Base-by-base conservation (phyloP, 2,329 filamentous ascomycete genomes). In the Colletotrichum echinochloae region DNA sequence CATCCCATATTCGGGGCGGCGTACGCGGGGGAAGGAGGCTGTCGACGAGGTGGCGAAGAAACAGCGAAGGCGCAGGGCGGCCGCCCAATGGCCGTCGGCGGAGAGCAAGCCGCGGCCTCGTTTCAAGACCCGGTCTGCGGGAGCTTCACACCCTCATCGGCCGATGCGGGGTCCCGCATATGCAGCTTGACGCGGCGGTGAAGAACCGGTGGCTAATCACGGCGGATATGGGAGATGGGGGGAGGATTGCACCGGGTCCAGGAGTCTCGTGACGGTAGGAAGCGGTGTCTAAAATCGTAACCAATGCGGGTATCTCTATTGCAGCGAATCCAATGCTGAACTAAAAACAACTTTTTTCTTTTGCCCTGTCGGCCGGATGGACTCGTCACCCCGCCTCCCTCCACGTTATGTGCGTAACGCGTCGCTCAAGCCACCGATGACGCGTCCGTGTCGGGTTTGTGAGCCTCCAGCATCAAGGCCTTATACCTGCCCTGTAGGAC, bases 401-500 rank as follows among this genome's bases (percentile, higher is more conserved):
- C 33, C 23, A 20, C n/a, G 33, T 39, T 39, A 51, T 26, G 23
- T n/a, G 48, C 12, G 39, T n/a, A 12, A 12, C 30, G 16, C 44
- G 28, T 28, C 20, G 11, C 14, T 64, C 51, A 62, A 23, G 48
- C 37, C 11, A 35, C 26, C 16, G 14, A 28, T 8, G 37, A 56
- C 28, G 60, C 9, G 14, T 5, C 41, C 12, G 46, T 44, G 46
- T 70, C 61, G 30, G 46, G 62, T 30, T 65, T 46, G 23, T 59
- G 48, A 26, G 70, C 73, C 73, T 76, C 57, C 65, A 72, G 73
- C 20, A 78, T 73, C 54, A 84, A 63, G 1, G 59, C 59, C 20
- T 75, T 74, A 44, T 79, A 83, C 60, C 74, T 73, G 60, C 44
- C 66, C 51, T 44, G 54, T 7, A 74, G 56, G 16, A 75, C 49